phyloP scores from a whole-genome alignment of 2,329 filamentous ascomycete species.

The Pseudogymnoascus sp. region DNA sequence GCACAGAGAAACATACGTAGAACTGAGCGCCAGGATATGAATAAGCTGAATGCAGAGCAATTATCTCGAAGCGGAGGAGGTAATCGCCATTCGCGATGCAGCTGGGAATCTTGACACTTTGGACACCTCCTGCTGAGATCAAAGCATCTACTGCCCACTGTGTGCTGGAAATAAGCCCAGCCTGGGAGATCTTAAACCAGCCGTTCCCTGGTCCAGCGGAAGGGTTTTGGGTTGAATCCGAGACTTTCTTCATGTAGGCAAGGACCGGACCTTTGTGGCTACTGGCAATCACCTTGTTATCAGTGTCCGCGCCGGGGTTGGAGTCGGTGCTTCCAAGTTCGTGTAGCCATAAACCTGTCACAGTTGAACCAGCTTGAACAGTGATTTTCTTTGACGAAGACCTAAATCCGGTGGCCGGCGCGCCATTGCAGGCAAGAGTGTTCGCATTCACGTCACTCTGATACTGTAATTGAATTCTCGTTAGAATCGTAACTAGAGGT shows the following conservation, averaged over 20 bases:
- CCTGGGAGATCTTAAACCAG: conserved; percentile 44
- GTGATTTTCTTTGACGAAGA: conserved; percentile 6
- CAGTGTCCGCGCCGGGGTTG: background rate
- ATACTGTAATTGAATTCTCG: background rate
- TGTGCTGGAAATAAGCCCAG: conserved; percentile 16
- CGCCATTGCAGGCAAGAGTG: background rate
- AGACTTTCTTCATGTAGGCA: conserved; percentile 41
- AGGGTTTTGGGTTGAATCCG: conserved; percentile 29
- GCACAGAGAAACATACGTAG: conserved; percentile 26
- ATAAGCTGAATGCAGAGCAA: conserved; percentile 33
- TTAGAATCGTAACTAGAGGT: background rate
- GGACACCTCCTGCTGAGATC: conserved; percentile 29
- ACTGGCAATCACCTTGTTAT: conserved; percentile 33
- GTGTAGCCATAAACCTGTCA: background rate
- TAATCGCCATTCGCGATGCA: conserved; percentile 50
- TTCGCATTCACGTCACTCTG: conserved; percentile 3
- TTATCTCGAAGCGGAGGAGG: conserved; percentile 47
- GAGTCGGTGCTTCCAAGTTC: conserved; percentile 1
- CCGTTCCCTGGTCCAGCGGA: conserved; percentile 22
- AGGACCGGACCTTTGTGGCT: conserved; percentile 41
- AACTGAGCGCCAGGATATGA: conserved; percentile 32
- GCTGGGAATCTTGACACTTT: conserved; percentile 39
- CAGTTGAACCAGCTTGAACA: background rate
- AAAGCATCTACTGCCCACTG: conserved; percentile 24
- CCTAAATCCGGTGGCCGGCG: background rate